Evolutionary conservation across 176 grass and related monocot genomes (phyloP).

Genomic region (Bromus sterilis): DNA sequence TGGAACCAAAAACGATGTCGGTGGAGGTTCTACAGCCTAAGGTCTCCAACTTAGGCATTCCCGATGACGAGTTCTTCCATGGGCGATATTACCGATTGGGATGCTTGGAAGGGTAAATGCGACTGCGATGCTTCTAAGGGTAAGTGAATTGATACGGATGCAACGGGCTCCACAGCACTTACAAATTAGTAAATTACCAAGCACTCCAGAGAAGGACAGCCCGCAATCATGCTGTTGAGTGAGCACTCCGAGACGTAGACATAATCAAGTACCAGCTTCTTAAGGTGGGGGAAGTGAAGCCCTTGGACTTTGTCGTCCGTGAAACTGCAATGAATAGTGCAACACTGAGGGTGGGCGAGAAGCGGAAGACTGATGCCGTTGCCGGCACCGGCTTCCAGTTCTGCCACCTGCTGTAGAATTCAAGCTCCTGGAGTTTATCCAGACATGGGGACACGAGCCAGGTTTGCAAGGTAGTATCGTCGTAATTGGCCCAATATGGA

Average conservation of each 20-base stretch:
- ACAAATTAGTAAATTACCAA: not conserved
- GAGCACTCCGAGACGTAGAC: not conserved
- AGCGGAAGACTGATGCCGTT: constrained; percentile 18
- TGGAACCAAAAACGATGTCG: not conserved
- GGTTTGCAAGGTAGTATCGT: too few relatives aligned
- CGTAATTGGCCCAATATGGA: too few relatives aligned
- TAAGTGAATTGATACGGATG: not conserved
- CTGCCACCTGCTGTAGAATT: not conserved
- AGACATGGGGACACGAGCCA: not conserved
- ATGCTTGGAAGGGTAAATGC: too few relatives aligned
- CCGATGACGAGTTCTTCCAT: not conserved
- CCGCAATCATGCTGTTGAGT: not conserved
- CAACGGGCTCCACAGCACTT: not conserved
- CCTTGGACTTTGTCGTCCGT: not conserved
- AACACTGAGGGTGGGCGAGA: not conserved
- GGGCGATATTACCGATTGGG: too few relatives aligned
- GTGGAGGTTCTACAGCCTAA: not conserved
- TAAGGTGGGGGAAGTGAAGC: not conserved
- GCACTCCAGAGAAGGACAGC: not conserved
- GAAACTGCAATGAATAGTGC: not conserved
- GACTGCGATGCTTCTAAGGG: not conserved
- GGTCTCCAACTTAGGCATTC: not conserved
- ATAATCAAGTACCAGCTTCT: not conserved
- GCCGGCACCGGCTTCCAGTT: not conserved
- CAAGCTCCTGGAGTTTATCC: not conserved